These are phyloP conservation scores for Stemphylium beticola DNA, from an alignment of 2,329 filamentous ascomycete genomes.

Conservation along the genomic window DNA sequence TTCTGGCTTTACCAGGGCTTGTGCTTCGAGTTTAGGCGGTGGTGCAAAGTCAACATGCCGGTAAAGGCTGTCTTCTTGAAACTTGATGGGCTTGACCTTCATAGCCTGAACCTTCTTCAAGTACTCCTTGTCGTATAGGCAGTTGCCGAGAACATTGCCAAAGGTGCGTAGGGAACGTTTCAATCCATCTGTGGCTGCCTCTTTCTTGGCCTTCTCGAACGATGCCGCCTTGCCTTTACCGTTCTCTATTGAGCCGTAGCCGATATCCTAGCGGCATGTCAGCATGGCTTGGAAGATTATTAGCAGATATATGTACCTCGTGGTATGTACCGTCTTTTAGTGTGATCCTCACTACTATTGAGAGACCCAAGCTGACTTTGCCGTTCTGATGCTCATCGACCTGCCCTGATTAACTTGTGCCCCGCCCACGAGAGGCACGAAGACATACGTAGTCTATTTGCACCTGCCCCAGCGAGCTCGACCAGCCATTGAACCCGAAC, in stretches of 20 bases:
- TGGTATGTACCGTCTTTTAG: constrained; percentile 94
- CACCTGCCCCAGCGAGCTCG: constrained; percentile 90
- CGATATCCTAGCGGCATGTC: constrained; percentile 70
- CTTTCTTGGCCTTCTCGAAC: constrained; percentile 98
- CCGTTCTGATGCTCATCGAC: constrained; percentile 82
- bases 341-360: constrained; percentile 88
- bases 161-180: constrained; percentile 91
- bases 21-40: constrained; percentile 46
- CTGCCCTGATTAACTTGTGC: constrained; percentile 44
- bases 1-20: constrained; percentile 37
- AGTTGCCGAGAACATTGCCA: constrained; percentile 97
- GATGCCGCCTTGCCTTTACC: constrained; percentile 92
- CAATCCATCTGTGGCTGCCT: constrained; percentile 91
- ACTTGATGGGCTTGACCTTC: constrained; percentile 78
- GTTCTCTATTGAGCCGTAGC: constrained; percentile 96
- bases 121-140: constrained; percentile 96
- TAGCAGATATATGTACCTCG: constrained; percentile 59
- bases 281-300: neutral
- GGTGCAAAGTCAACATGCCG: constrained; percentile 76
- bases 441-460: constrained; percentile 82
- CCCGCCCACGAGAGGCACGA: neutral
- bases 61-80: constrained; percentile 79
- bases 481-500: constrained; percentile 98
- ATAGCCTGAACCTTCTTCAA: constrained; percentile 87
- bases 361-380: constrained; percentile 83